Conservation (phyloP, 1,284 basidiomycete genomes). For the Apiotrichum akiyoshidainum region DNA sequence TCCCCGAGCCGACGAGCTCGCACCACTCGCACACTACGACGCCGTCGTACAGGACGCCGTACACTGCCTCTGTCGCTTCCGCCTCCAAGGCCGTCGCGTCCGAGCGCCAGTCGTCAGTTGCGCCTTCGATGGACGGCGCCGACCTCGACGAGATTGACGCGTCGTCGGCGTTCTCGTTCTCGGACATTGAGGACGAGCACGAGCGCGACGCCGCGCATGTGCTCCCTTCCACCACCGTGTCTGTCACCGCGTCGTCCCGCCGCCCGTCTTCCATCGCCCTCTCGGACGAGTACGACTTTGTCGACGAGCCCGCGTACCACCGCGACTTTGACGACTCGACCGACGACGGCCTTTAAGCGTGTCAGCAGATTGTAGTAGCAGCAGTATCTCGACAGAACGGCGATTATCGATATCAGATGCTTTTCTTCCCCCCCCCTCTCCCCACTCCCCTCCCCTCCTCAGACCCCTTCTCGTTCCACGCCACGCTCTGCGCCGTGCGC, state of each 20-base stretch:
- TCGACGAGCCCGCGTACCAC: constrained; percentile 11
- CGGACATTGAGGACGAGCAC: constrained; percentile 13
- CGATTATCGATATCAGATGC: not conserved
- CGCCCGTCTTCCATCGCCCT: constrained; percentile 2
- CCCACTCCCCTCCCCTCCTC: not conserved
- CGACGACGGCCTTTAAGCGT: constrained; percentile 17
- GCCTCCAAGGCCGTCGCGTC: not conserved
- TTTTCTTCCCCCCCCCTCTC: no score
- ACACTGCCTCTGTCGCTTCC: no score
- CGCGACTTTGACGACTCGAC: constrained; percentile 18
- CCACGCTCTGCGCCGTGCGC: no score
- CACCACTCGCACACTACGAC: not conserved
- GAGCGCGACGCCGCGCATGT: not conserved
- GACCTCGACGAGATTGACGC: constrained; percentile 21
- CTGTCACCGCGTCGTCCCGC: constrained; percentile 2
- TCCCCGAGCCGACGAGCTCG: constrained; percentile 23
- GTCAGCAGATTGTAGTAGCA: no score
- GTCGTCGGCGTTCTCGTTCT: constrained; percentile 19
- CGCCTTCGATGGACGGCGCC: constrained; percentile 8
- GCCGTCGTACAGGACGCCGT: no score
- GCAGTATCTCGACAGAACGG: not conserved
- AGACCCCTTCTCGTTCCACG: not conserved
- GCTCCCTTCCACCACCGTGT: not conserved
- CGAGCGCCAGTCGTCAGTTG: constrained; percentile 12
- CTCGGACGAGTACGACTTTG: constrained; percentile 22